Conservation (phyloP, 1,284 basidiomycete genomes). For the Ustilago trichophora region DNA sequence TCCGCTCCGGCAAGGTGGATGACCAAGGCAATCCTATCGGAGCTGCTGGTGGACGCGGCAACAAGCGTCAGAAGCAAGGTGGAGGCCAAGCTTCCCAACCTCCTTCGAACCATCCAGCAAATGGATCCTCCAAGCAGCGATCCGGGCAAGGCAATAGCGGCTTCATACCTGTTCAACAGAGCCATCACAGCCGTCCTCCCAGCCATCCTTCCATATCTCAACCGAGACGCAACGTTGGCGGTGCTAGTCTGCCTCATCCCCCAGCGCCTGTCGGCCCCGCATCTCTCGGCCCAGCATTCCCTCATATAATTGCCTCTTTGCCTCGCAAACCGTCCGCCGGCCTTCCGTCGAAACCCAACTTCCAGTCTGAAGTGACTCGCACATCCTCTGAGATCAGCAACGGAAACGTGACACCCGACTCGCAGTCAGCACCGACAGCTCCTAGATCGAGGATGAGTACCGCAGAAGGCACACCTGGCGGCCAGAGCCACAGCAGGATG, state of each 20-base stretch:
- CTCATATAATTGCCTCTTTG: slow-evolving; percentile 20
- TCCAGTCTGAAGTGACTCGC: slow-evolving; percentile 7
- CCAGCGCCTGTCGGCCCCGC: slow-evolving; percentile 6
- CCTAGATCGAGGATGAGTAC: slow-evolving; percentile 20
- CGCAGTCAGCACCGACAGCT: background rate
- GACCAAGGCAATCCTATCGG: slow-evolving; percentile 34
- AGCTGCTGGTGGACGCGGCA: slow-evolving; percentile 2
- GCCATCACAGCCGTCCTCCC: slow-evolving; percentile 3
- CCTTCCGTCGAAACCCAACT: slow-evolving; percentile 32
- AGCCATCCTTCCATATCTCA: background rate
- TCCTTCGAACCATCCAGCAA: slow-evolving; percentile 5
- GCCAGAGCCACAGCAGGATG: slow-evolving; percentile 14
- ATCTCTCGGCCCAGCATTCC: slow-evolving; percentile 21
- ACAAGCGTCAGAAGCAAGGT: slow-evolving; percentile 40
- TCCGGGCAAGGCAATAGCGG: background rate
- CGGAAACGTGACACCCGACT: background rate
- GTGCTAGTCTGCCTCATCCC: slow-evolving; percentile 4
- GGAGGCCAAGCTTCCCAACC: slow-evolving; percentile 4
- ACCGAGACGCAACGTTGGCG: slow-evolving; percentile 10
- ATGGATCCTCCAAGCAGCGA: background rate
- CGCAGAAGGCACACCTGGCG: slow-evolving; percentile 4
- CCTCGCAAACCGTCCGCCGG: slow-evolving; percentile 25
- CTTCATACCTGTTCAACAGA: background rate
- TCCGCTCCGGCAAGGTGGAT: slow-evolving; percentile 24
- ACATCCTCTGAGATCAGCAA: slow-evolving; percentile 1